Conservation (phyloP, 352 stramenopile genomes). For the Globisporangium emineosum region DNA sequence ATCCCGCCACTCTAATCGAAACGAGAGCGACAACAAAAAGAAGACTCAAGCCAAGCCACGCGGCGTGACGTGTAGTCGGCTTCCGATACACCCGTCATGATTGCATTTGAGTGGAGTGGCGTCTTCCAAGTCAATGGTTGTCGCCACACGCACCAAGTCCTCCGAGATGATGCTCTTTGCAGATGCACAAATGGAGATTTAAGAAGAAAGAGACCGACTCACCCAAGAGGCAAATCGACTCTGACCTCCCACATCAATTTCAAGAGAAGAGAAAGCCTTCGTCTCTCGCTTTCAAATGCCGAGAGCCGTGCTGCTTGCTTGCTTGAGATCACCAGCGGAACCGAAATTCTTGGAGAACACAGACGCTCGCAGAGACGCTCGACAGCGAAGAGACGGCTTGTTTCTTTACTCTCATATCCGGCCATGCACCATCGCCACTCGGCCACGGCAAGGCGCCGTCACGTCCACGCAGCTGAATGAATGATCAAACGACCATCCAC, state of each 20-base stretch:
- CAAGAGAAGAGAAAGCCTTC: constrained; percentile 68
- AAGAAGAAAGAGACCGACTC: constrained; percentile 21
- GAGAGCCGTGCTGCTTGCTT: background rate
- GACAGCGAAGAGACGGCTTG: background rate
- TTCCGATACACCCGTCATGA: constrained; percentile 81
- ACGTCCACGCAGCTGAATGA: background rate
- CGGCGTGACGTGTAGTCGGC: constrained; percentile 11
- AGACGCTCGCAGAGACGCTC: background rate
- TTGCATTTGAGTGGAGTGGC: constrained; percentile 86
- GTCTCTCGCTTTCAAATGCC: background rate
- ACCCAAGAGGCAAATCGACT: background rate
- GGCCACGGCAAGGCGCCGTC: background rate
- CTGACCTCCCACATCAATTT: constrained; percentile 67
- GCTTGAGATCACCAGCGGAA: background rate
- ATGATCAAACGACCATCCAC: background rate
- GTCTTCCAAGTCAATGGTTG: constrained; percentile 9
- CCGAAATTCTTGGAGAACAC: background rate
- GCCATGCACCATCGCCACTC: constrained; percentile 35
- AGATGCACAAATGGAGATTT: constrained; percentile 74
- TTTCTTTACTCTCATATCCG: constrained; percentile 87
- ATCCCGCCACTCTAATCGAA: background rate
- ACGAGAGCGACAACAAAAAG: background rate
- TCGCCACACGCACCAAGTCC: constrained; percentile 82
- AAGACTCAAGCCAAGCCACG: constrained; percentile 5
- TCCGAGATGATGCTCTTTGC: constrained; percentile 59